These are phyloP conservation scores for Trichosporon inkin DNA, from an alignment of 1,284 basidiomycete species.

Conservation along the genomic window DNA sequence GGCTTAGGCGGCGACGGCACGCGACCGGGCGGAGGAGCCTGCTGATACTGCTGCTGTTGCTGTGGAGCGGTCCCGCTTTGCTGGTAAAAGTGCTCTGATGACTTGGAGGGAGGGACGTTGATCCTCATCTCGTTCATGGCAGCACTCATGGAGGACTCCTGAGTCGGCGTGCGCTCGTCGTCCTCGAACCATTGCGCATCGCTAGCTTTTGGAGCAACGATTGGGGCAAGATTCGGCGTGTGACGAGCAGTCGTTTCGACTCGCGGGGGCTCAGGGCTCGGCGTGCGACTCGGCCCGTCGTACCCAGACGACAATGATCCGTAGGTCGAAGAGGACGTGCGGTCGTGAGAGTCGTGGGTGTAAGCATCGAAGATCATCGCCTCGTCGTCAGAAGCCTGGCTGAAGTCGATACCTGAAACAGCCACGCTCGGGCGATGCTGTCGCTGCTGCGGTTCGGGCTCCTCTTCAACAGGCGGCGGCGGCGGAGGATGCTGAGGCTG, in stretches of 20 bases:
- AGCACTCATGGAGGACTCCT: conserved; percentile 32
- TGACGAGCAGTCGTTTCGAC: conserved; percentile 16
- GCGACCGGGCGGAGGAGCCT: conserved; percentile 15
- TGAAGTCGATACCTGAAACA: conserved; percentile 29
- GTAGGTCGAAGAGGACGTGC: conserved; percentile 20
- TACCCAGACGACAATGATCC: conserved; percentile 48
- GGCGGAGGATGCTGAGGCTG: conserved; percentile 11
- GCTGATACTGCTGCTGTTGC: conserved; percentile 7
- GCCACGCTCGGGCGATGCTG: conserved; percentile 54
- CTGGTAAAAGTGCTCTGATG: conserved; percentile 15
- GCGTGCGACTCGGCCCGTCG: conserved; percentile 47
- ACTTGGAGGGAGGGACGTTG: conserved; percentile 5
- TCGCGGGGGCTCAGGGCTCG: conserved; percentile 9
- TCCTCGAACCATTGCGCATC: conserved; percentile 35
- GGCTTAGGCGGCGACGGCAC: not conserved
- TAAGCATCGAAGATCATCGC: conserved; percentile 77
- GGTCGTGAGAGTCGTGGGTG: conserved; percentile 36
- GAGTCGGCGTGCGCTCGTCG: conserved; percentile 42
- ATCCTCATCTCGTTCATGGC: conserved; percentile 19
- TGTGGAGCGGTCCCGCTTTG: not conserved
- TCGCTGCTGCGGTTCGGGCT: conserved; percentile 15
- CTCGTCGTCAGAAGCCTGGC: conserved; percentile 62
- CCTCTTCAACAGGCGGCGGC: conserved; percentile 28
- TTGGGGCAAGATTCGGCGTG: conserved; percentile 22
- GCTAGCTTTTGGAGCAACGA: conserved; percentile 17